These are phyloP conservation scores for Termitomyces bulborhizus DNA, from an alignment of 768 basidiomycete species.

Conservation along the genomic window DNA sequence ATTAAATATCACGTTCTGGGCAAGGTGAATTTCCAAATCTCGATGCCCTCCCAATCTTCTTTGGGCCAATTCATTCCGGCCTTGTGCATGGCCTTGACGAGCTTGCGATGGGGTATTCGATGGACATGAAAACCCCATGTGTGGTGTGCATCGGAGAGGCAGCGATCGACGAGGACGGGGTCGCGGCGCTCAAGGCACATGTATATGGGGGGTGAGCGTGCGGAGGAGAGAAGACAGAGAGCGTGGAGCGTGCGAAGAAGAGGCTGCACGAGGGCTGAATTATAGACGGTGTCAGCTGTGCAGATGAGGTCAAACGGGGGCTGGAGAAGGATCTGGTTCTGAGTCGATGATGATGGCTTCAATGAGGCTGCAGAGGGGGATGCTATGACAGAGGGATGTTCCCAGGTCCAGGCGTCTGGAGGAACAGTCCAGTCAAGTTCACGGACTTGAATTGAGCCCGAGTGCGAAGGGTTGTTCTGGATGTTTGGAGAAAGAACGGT, in stretches of 20 bases:
- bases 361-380: conserved; percentile 17
- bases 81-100: conserved; percentile 56
- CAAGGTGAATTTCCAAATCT: conserved; percentile 62
- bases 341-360: not conserved
- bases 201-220: conserved; percentile 43
- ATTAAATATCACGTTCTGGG: not conserved
- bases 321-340: conserved; percentile 19
- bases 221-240: conserved; percentile 37
- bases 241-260: conserved; percentile 63
- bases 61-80: conserved; percentile 52
- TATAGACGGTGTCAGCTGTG: conserved; percentile 81
- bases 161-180: conserved; percentile 50
- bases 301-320: conserved; percentile 74
- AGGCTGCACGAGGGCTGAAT: conserved; percentile 51
- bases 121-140: conserved; percentile 53
- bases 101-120: conserved; percentile 51
- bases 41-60: conserved; percentile 76
- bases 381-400: conserved; percentile 30
- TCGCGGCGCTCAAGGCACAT: conserved; percentile 77
- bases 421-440: conserved; percentile 67
- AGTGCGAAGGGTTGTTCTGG: conserved; percentile 34
- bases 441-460: conserved; percentile 49
- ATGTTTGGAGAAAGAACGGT: conserved; percentile 64
- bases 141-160: conserved; percentile 49
- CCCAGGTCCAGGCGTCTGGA: conserved; percentile 53